Evolutionary conservation across 768 basidiomycete species (phyloP).

Genomic region (Cystobasidium tubakii): DNA sequence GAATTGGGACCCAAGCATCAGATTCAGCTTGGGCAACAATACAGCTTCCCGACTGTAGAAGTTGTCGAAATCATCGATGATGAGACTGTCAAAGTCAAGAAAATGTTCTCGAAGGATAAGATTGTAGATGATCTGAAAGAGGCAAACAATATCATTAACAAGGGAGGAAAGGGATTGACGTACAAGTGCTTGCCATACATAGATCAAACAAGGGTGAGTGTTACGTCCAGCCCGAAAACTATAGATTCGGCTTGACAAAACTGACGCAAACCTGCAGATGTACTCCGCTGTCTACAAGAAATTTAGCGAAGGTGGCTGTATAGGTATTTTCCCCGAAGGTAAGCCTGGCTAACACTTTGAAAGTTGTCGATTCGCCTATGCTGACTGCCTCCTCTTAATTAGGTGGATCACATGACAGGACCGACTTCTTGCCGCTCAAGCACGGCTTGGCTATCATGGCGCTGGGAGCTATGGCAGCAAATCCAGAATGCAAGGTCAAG

Average conservation of each 20-base stretch:
- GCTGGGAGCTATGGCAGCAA: conserved; percentile 89
- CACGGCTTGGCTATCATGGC: conserved; percentile 98
- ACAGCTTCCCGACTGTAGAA: conserved; percentile 71
- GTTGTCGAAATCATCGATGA: conserved; percentile 84
- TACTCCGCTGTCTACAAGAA: conserved; percentile 86
- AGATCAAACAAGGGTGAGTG: conserved; percentile 63
- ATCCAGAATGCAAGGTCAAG: conserved; percentile 76
- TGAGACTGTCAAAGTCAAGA: conserved; percentile 73
- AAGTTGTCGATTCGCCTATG: not conserved
- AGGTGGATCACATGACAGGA: conserved; percentile 98
- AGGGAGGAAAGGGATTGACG: conserved; percentile 58
- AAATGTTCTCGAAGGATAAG: conserved; percentile 60
- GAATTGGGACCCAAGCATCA: conserved; percentile 73
- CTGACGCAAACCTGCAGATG: conserved; percentile 55
- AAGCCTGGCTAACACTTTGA: conserved; percentile 28
- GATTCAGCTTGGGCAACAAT: conserved; percentile 73
- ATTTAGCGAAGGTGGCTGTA: conserved; percentile 75
- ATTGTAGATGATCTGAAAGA: conserved; percentile 47
- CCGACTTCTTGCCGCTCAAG: conserved; percentile 90
- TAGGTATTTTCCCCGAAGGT: conserved; percentile 99
- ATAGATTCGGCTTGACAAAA: not conserved
- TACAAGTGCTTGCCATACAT: conserved; percentile 82
- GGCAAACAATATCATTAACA: conserved; percentile 44
- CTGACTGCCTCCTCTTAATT: conserved; percentile 19
- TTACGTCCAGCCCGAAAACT: not conserved